These are phyloP conservation scores for Jacaranda copaia DNA, from an alignment of 257 asterid species.

Conservation along the genomic window DNA sequence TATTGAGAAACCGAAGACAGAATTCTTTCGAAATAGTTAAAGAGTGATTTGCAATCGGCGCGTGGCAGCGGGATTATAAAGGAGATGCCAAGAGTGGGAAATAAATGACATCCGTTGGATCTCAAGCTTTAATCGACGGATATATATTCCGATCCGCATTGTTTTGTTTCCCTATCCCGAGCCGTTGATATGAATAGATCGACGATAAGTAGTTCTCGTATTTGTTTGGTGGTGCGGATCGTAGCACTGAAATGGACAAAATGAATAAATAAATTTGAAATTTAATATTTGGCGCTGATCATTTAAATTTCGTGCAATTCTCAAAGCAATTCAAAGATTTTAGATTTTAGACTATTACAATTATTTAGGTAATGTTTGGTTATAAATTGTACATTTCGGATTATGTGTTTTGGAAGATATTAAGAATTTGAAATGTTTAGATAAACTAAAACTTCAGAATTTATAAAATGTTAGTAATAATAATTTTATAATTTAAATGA, in stretches of 20 bases:
- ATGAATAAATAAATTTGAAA: no score
- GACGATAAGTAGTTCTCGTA: background rate
- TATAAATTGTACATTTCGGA: no score
- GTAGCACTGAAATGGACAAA: background rate
- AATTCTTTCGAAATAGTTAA: background rate
- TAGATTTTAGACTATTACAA: no score
- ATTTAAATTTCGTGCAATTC: no score
- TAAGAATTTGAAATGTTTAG: no score
- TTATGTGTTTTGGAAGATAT: no score
- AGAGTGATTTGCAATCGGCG: background rate
- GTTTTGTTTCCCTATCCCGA: background rate
- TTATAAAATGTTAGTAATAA: no score
- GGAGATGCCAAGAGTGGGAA: background rate
- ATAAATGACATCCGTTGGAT: conserved; percentile 11
- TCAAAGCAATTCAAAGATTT: no score
- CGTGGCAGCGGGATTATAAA: conserved; percentile 1
- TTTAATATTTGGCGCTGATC: no score
- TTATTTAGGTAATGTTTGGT: no score
- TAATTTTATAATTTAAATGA: no score
- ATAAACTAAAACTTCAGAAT: no score
- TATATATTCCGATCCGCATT: background rate
- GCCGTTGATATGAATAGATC: conserved; percentile 34
- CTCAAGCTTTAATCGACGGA: conserved; percentile 23
- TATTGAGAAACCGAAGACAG: background rate
- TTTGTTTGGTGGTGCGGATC: background rate